A percentile compares a stretch with the other conserved stretches of the same genome.
phyloP scores from a whole-genome alignment of 2,329 filamentous ascomycete species.

The Hypoxylon sp. region DNA sequence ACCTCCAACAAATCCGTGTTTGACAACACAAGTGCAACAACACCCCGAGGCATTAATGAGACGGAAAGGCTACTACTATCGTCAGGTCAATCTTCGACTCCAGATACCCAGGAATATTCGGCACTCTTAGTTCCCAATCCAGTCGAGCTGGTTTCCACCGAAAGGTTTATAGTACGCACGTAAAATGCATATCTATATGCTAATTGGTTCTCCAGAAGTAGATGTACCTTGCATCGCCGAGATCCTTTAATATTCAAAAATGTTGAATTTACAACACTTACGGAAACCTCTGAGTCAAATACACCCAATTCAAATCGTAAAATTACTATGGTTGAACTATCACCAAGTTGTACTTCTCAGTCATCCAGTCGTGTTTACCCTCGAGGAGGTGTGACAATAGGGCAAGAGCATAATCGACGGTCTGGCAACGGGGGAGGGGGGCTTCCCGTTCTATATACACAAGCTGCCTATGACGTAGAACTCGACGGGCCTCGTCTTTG shows the following conservation, averaged over 20 bases:
- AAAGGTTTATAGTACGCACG: slow-evolving; percentile 22
- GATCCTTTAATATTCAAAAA: slow-evolving; percentile 48
- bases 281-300: slow-evolving; percentile 24
- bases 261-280: slow-evolving; percentile 49
- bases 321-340: slow-evolving; percentile 50
- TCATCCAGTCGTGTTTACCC: neutral
- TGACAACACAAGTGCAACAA: neutral
- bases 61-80: neutral
- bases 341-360: slow-evolving; percentile 15
- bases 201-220: slow-evolving; percentile 36
- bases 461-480: slow-evolving; percentile 6
- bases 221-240: slow-evolving; percentile 17
- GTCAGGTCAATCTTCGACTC: neutral
- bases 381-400: neutral
- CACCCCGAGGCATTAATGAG: slow-evolving; percentile 14
- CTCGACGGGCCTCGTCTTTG: slow-evolving; percentile 13
- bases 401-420: neutral
- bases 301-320: slow-evolving; percentile 49
- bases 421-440: neutral
- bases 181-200: neutral
- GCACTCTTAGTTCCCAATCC: slow-evolving; percentile 2
- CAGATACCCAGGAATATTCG: neutral
- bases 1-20: slow-evolving; percentile 11
- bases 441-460: neutral
- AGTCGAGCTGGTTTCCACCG: neutral